Percentiles rank a stretch among this genome's conserved stretches.
Conservation (phyloP, 169 alveolate species). For the Besnoitia besnoiti region DNA sequence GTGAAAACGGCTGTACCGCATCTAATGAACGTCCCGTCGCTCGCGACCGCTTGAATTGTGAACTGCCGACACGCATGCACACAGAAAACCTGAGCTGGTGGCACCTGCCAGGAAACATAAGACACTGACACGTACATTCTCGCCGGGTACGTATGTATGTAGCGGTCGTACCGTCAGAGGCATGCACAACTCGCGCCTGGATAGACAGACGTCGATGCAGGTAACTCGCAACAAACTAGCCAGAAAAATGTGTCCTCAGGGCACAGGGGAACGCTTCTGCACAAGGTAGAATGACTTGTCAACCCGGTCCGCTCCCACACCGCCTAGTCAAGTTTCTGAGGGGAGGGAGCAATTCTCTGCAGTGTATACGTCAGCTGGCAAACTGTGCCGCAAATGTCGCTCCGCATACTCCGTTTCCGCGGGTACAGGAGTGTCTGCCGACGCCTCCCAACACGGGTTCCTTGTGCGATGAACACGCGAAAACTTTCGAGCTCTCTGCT, state of each 20-base stretch:
- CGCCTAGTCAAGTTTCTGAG: neutral
- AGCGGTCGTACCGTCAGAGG: neutral
- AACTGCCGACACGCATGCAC: neutral
- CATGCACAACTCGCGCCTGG: neutral
- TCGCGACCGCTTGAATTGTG: slow-evolving; percentile 32
- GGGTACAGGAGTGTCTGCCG: neutral
- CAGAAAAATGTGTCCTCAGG: no score
- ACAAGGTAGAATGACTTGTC: no score
- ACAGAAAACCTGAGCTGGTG: neutral
- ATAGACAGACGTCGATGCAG: neutral
- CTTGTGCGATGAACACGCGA: neutral
- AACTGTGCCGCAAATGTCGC: neutral
- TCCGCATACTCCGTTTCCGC: neutral
- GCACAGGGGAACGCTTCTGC: no score
- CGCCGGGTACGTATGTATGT: neutral
- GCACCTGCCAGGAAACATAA: neutral
- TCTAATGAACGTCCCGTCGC: neutral
- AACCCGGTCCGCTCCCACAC: neutral
- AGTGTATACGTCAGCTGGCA: neutral
- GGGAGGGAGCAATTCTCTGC: neutral
- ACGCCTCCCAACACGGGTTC: neutral
- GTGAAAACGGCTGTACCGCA: slow-evolving; percentile 11
- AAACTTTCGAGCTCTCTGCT: neutral
- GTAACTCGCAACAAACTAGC: no score
- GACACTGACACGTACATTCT: neutral